phyloP scores from a whole-genome alignment of 257 asterid species.

The Solanum ossicruentum region DNA sequence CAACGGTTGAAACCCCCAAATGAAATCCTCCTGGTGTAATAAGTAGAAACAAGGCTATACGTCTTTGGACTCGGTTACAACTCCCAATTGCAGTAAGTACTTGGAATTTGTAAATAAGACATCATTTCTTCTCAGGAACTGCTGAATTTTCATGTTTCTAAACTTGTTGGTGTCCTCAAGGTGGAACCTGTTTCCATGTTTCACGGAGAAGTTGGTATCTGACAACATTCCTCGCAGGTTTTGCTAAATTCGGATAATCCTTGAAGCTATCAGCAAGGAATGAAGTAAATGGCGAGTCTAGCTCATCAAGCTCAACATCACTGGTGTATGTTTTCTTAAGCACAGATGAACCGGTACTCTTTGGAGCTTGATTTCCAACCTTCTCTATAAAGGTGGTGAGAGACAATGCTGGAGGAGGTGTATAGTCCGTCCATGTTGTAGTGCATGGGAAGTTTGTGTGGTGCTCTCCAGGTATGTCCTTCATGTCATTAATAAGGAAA shows the following conservation, averaged over 20 bases:
- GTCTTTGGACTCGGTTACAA: neutral
- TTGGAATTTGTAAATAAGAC: neutral
- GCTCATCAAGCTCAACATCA: conserved; percentile 74
- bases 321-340: conserved; percentile 58
- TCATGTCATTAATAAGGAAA: conserved; percentile 20
- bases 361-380: conserved; percentile 41
- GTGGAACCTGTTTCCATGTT: conserved; percentile 33
- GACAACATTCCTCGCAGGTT: conserved; percentile 37
- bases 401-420: conserved; percentile 61
- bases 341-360: conserved; percentile 36
- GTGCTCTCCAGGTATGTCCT: conserved; percentile 13
- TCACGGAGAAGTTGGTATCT: conserved; percentile 62
- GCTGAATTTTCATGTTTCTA: neutral
- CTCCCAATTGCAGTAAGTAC: neutral
- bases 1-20: neutral
- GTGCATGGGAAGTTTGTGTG: conserved; percentile 46
- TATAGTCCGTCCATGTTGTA: conserved; percentile 32
- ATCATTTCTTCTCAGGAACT: neutral
- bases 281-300: conserved; percentile 55
- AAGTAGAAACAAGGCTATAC: neutral
- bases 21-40: neutral
- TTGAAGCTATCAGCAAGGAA: conserved; percentile 43
- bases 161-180: neutral
- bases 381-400: conserved; percentile 38
- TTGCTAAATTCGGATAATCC: conserved; percentile 32